Evolutionary conservation across 2,329 filamentous ascomycete genomes (phyloP).

Genomic region (Fusarium nodosum): DNA sequence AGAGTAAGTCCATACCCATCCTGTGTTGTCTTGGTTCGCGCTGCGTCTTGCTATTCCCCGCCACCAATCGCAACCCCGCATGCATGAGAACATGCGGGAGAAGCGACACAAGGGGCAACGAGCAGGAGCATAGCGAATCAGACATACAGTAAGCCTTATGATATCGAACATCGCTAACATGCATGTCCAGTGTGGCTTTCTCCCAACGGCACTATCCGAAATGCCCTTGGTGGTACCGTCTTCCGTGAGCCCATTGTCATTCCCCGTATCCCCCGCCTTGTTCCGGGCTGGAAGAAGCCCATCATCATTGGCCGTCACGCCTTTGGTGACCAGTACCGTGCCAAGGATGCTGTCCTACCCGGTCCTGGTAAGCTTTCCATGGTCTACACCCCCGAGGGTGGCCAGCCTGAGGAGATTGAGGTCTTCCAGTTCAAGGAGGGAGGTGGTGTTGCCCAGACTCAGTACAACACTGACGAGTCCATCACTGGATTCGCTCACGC

Average conservation of each 20-base stretch:
- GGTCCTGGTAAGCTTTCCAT: slow-evolving; percentile 91
- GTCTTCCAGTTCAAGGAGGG: slow-evolving; percentile 90
- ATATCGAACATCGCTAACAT: slow-evolving; percentile 42
- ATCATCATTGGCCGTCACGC: slow-evolving; percentile 99
- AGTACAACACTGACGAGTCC: slow-evolving; percentile 98
- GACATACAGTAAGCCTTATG: slow-evolving; percentile 14
- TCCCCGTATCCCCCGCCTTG: slow-evolving; percentile 88
- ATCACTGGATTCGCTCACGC: slow-evolving; percentile 96
- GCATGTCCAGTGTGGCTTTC: slow-evolving; percentile 87
- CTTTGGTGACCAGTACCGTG: slow-evolving; percentile 98
- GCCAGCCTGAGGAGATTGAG: slow-evolving; percentile 85
- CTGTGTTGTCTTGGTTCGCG: slow-evolving; percentile 14
- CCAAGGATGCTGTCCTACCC: slow-evolving; percentile 88
- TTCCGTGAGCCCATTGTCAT: slow-evolving; percentile 99
- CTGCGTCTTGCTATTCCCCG: slow-evolving; percentile 36
- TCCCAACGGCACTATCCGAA: slow-evolving; percentile 90
- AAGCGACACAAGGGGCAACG: slow-evolving; percentile 26
- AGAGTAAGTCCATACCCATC: slow-evolving; percentile 73
- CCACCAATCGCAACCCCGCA: slow-evolving; percentile 47
- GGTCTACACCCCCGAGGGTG: slow-evolving; percentile 90
- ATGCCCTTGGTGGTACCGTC: slow-evolving; percentile 88
- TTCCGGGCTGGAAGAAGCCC: slow-evolving; percentile 98
- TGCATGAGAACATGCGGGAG: slow-evolving; percentile 39
- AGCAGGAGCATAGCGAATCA: slow-evolving; percentile 32
- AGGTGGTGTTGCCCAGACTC: slow-evolving; percentile 90